Evolutionary conservation across 2,329 filamentous ascomycete genomes (phyloP).

Genomic region (Aspergillus sp.): DNA sequence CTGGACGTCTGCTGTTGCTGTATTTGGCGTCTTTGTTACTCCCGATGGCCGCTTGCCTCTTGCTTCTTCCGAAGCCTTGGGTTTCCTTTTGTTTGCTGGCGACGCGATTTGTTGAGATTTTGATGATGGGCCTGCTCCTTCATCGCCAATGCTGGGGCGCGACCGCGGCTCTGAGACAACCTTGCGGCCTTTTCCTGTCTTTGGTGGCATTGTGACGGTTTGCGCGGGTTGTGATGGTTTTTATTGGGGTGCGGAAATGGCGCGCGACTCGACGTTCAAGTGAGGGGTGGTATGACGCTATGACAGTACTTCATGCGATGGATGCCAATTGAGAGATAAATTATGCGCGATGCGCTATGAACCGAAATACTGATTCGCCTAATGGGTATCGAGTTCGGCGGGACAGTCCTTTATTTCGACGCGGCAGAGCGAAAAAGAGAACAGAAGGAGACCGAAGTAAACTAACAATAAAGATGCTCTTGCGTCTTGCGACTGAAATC

Average conservation of each 20-base stretch:
- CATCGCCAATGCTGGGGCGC: constrained; percentile 1
- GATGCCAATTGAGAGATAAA: not conserved
- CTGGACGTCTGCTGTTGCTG: constrained; percentile 27
- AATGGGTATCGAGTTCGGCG: not conserved
- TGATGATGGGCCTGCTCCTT: constrained; percentile 10
- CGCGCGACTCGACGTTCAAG: not conserved
- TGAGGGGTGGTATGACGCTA: not conserved
- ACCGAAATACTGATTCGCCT: not conserved
- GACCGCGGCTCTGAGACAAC: constrained; percentile 5
- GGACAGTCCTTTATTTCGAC: not conserved
- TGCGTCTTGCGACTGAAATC: not conserved
- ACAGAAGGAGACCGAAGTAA: not conserved
- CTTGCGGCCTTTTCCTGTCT: constrained; percentile 16
- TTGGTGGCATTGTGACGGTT: constrained; percentile 22
- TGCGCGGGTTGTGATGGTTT: not conserved
- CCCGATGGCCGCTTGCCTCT: constrained; percentile 17
- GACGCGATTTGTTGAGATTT: constrained; percentile 4
- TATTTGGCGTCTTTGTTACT: constrained; percentile 7
- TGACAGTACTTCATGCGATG: not conserved
- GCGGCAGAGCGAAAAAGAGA: not conserved
- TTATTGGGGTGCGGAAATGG: not conserved
- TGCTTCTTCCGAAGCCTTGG: constrained; percentile 13
- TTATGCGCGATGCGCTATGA: not conserved
- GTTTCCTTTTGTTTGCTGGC: constrained; percentile 6
- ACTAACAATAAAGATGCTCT: not conserved